These are phyloP conservation scores for Lithospermum erythrorhizon DNA, from an alignment of 257 asterid genomes.

Conservation along the genomic window DNA sequence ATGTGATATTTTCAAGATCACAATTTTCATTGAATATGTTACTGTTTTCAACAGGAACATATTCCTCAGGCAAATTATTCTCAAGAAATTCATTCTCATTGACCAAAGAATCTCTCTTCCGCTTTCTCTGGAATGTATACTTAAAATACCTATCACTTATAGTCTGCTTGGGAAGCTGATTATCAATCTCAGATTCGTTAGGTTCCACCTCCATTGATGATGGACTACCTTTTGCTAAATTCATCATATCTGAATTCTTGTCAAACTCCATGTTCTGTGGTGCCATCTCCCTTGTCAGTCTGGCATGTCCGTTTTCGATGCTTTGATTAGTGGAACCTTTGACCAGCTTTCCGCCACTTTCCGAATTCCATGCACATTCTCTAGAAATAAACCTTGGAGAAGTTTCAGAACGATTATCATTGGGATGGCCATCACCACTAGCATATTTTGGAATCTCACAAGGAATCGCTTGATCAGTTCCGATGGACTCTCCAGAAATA, in stretches of 20 bases:
- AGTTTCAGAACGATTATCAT: constrained; percentile 14
- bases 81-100: constrained; percentile 6
- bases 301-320: constrained; percentile 12
- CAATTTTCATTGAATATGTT: background rate
- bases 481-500: constrained; percentile 13
- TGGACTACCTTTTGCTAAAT: constrained; percentile 18
- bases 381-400: constrained; percentile 15
- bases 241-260: constrained; percentile 18
- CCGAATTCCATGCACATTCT: constrained; percentile 9
- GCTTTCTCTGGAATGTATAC: constrained; percentile 63
- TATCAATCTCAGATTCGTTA: constrained; percentile 9
- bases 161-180: constrained; percentile 18
- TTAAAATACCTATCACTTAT: constrained; percentile 36
- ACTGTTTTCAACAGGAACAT: background rate
- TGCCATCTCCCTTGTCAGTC: constrained; percentile 14
- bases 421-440: constrained; percentile 9
- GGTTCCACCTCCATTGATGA: constrained; percentile 12
- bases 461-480: constrained; percentile 14
- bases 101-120: constrained; percentile 37
- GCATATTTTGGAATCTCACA: constrained; percentile 15
- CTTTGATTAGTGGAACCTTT: constrained; percentile 12
- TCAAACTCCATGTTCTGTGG: constrained; percentile 20
- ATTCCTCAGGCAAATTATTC: background rate
- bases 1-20: background rate
- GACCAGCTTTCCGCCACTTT: constrained; percentile 8